Percentiles rank a stretch among this genome's conserved stretches.
Evolutionary conservation across 2,329 filamentous ascomycete genomes (phyloP).

Genomic region (Microsporum ferrugineum): DNA sequence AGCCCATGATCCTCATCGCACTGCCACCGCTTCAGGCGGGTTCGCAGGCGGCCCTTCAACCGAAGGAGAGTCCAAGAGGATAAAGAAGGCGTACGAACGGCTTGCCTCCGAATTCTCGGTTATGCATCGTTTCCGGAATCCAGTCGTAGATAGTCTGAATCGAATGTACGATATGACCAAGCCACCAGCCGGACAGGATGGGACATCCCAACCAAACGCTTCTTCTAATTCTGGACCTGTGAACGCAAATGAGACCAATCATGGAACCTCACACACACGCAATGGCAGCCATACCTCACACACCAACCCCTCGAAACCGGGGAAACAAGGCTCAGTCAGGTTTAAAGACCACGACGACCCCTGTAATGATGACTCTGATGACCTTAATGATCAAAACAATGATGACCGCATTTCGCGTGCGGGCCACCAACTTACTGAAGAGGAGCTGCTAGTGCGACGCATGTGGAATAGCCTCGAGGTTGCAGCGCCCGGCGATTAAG

Average conservation of each 20-base stretch:
- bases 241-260: background rate
- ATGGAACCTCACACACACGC: background rate
- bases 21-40: constrained; percentile 6
- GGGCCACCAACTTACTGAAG: constrained; percentile 22
- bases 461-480: constrained; percentile 36
- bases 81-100: constrained; percentile 36
- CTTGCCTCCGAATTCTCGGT: constrained; percentile 34
- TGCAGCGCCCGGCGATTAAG: constrained; percentile 22
- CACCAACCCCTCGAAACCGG: constrained; percentile 17
- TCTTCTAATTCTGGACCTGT: background rate
- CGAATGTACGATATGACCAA: constrained; percentile 16
- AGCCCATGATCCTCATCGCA: constrained; percentile 8
- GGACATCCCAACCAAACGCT: background rate
- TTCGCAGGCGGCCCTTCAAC: constrained; percentile 15
- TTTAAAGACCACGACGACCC: constrained; percentile 25
- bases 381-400: constrained; percentile 9
- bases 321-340: constrained; percentile 19
- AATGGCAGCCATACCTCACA: constrained; percentile 5
- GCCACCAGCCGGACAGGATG: background rate
- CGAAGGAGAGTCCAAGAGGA: constrained; percentile 30
- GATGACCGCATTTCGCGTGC: constrained; percentile 16
- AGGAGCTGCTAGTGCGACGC: constrained; percentile 32
- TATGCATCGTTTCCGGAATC: constrained; percentile 36
- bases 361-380: constrained; percentile 7
- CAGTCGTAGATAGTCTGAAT: constrained; percentile 33